Percentiles rank a stretch among this genome's conserved stretches.
phyloP scores from a whole-genome alignment of 441 rosid species.

The Jatropha multifida region DNA sequence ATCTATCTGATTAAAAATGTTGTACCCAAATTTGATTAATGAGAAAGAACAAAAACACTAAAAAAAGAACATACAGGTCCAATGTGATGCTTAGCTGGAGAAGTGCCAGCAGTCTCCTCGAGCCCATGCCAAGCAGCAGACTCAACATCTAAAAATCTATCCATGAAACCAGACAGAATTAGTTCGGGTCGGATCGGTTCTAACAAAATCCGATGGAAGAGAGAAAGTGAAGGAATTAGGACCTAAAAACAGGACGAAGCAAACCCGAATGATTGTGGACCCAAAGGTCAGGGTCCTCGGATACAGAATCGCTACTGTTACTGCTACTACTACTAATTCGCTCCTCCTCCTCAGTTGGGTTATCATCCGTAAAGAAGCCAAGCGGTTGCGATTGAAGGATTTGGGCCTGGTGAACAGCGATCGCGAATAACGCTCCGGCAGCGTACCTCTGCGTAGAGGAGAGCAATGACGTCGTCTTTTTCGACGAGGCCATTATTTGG shows the following conservation, averaged over 20 bases:
- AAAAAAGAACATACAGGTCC: constrained; percentile 62
- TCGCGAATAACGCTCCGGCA: constrained; percentile 70
- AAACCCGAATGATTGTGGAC: constrained; percentile 65
- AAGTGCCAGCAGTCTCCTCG: constrained; percentile 78
- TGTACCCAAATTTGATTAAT: not conserved
- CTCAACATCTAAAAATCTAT: constrained; percentile 67
- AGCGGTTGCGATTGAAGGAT: constrained; percentile 52
- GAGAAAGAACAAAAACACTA: not conserved
- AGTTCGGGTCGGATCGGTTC: not conserved
- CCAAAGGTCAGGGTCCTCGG: constrained; percentile 76
- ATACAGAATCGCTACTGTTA: constrained; percentile 49
- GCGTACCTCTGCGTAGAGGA: constrained; percentile 69
- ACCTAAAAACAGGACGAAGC: constrained; percentile 87
- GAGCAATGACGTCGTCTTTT: constrained; percentile 38
- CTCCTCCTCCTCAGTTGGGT: constrained; percentile 32
- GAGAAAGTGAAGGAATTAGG: not conserved
- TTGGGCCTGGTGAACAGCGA: constrained; percentile 73
- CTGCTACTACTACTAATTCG: constrained; percentile 33
- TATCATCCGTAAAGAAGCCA: constrained; percentile 40
- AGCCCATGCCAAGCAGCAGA: constrained; percentile 73
- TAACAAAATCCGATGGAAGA: not conserved
- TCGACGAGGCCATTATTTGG: constrained; percentile 13
- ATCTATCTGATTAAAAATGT: not conserved
- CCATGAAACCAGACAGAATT: not conserved
- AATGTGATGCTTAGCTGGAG: constrained; percentile 73